These are phyloP conservation scores for Coccomyxa sp. DNA, from an alignment of 139 green algal genomes.

Conservation along the genomic window DNA sequence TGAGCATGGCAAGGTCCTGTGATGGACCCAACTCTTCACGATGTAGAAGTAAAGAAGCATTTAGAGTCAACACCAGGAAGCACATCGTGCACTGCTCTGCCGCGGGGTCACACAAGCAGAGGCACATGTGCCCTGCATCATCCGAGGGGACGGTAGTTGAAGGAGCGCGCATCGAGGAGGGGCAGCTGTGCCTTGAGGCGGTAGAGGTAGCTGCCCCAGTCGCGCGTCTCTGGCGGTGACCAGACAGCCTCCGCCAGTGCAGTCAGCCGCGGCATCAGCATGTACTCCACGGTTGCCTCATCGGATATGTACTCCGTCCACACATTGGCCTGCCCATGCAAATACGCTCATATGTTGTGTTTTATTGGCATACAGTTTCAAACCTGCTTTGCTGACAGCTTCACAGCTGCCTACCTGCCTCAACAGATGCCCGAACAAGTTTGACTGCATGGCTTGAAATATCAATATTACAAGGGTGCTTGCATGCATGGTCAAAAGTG, in stretches of 20 bases:
- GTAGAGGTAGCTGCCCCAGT: slow-evolving; percentile 17
- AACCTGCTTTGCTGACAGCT: no score
- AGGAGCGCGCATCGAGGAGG: slow-evolving; percentile 20
- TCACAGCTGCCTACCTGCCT: background rate
- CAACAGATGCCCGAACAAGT: no score
- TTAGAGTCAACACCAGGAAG: background rate
- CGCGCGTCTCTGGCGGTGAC: slow-evolving; percentile 19
- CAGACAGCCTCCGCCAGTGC: slow-evolving; percentile 58
- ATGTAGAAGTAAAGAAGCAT: background rate
- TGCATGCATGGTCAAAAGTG: no score
- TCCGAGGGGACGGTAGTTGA: slow-evolving; percentile 20
- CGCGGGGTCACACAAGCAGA: no score
- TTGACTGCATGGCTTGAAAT: no score
- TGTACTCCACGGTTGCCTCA: slow-evolving; percentile 60
- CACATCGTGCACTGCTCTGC: background rate
- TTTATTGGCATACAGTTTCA: no score
- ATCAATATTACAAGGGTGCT: no score
- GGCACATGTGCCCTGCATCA: background rate
- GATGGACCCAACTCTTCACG: no score
- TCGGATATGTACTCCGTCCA: slow-evolving; percentile 63
- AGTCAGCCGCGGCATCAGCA: slow-evolving; percentile 56
- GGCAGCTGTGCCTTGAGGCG: slow-evolving; percentile 20
- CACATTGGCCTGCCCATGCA: slow-evolving; percentile 45
- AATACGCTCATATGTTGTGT: background rate
- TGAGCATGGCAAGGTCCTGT: no score